Percentiles rank a stretch among this genome's conserved stretches.
phyloP scores from a whole-genome alignment of 2,329 filamentous ascomycete genomes.

The Endoconidiophora laricicola region DNA sequence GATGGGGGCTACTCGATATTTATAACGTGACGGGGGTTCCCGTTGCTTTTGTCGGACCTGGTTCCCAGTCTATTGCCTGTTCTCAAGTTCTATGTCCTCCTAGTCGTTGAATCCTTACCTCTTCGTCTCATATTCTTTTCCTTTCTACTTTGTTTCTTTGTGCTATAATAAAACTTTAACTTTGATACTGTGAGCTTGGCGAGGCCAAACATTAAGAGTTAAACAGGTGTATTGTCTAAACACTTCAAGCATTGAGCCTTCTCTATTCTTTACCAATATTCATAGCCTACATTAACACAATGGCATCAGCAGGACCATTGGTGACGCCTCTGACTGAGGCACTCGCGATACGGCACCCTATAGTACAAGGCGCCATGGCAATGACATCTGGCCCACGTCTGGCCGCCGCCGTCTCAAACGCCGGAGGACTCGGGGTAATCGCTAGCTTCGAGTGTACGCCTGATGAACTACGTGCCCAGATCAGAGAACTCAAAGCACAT shows the following conservation, averaged over 20 bases:
- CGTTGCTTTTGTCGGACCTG: too few relatives aligned
- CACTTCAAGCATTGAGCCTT: background rate
- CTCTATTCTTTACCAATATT: background rate
- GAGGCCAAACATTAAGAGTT: too few relatives aligned
- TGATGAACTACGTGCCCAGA: constrained; percentile 57
- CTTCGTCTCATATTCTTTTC: too few relatives aligned
- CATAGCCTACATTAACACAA: background rate
- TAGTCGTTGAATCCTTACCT: too few relatives aligned
- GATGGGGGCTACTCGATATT: too few relatives aligned
- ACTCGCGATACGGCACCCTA: constrained; percentile 70
- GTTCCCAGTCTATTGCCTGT: too few relatives aligned
- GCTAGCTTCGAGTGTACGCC: constrained; percentile 59
- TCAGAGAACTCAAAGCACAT: constrained; percentile 69
- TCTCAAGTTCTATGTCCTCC: too few relatives aligned
- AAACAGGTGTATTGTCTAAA: too few relatives aligned
- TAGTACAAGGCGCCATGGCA: constrained; percentile 90
- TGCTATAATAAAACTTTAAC: too few relatives aligned
- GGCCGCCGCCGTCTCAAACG: constrained; percentile 76
- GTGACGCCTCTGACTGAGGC: constrained; percentile 64
- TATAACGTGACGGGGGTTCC: too few relatives aligned
- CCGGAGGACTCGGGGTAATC: constrained; percentile 67
- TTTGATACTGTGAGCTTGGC: too few relatives aligned
- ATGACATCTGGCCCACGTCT: constrained; percentile 62
- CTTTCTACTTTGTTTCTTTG: too few relatives aligned
- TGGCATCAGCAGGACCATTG: constrained; percentile 31